Evolutionary conservation across 2,329 filamentous ascomycete genomes (phyloP).

Genomic region (Arthroderma sp.): DNA sequence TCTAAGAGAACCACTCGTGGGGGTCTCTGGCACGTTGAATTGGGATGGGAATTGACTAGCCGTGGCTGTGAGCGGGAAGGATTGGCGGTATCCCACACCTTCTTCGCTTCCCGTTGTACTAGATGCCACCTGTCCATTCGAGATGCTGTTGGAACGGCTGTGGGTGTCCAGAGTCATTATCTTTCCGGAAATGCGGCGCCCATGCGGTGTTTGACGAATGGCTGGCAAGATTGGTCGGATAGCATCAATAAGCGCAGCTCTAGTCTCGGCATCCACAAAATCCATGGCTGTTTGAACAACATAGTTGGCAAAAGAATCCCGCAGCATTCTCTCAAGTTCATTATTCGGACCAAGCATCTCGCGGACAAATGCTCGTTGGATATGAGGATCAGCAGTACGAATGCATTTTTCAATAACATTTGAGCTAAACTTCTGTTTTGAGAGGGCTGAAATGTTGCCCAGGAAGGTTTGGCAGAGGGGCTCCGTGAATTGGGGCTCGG

Average conservation of each 20-base stretch:
- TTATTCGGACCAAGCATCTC: conserved; percentile 56
- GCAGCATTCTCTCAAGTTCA: conserved; percentile 78
- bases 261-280: conserved; percentile 60
- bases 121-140: conserved; percentile 26
- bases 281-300: conserved; percentile 94
- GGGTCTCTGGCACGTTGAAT: conserved; percentile 1
- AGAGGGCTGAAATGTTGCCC: conserved; percentile 56
- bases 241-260: conserved; percentile 62
- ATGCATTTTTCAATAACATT: conserved; percentile 97
- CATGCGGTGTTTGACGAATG: conserved; percentile 85
- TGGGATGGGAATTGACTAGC: conserved; percentile 15
- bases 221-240: conserved; percentile 73
- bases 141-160: conserved; percentile 23
- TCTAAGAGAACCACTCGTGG: not conserved
- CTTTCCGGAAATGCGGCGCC: conserved; percentile 85
- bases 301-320: conserved; percentile 92
- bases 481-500: conserved; percentile 75
- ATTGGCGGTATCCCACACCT: conserved; percentile 21
- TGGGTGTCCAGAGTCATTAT: conserved; percentile 46
- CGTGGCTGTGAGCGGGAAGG: conserved; percentile 14
- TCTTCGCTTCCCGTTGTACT: conserved; percentile 27
- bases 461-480: conserved; percentile 73
- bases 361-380: conserved; percentile 68
- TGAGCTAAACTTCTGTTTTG: conserved; percentile 97
- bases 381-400: conserved; percentile 62